Base-by-base conservation (phyloP, 129 eudicot species). In the Saussurea involucrata region DNA sequence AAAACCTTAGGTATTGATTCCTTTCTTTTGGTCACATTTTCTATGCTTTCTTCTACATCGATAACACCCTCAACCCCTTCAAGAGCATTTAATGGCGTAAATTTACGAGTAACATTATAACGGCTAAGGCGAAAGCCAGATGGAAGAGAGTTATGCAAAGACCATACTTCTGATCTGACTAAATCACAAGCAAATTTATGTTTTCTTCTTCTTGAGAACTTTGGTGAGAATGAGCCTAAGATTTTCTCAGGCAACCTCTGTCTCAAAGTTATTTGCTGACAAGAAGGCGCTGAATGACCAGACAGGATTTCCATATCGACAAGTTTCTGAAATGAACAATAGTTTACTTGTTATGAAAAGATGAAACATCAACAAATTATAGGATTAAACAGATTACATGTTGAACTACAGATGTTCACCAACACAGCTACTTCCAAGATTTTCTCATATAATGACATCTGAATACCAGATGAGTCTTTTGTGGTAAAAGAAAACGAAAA, bases 261-360 rank as follows among this genome's bases (percentile, higher is more conserved):
- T 76, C 78, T 72, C 63, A 78, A 55, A 60, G 76, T 84, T 73
- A 68, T 71, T 28, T 78, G 22, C 3, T 40, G 82, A 78, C 57
- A 73, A 44, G 69, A 33, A 22, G 81, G 80, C 7, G 80, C 72
- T 8, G 87, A 78, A 82, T 82, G 86, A 81, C 90, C 76, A 6
- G 90, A 78, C 60, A 89, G 46, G 77, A 85, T 78, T 77, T 92
- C 97, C 97, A 92, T 92, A 73, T 36, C 11, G 21, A 76, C 63
- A 68, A 53, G 44, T 65, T 76, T 85, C 90, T 87, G 86, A 77
- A 73, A 77, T 21, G 63, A 69, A 49, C 34, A 83, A 71, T 60
- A 55, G 4, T 11, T 61, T 63, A 24, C 27, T 53, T 64, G 66
- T 71, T 63, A 71, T 12, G 27, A 66, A 37, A 76, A 28, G 49